A percentile compares a stretch with the other conserved stretches of the same genome.
Conservation (phyloP, 2,329 filamentous ascomycete species). For the Dactylonectria estremocensis region DNA sequence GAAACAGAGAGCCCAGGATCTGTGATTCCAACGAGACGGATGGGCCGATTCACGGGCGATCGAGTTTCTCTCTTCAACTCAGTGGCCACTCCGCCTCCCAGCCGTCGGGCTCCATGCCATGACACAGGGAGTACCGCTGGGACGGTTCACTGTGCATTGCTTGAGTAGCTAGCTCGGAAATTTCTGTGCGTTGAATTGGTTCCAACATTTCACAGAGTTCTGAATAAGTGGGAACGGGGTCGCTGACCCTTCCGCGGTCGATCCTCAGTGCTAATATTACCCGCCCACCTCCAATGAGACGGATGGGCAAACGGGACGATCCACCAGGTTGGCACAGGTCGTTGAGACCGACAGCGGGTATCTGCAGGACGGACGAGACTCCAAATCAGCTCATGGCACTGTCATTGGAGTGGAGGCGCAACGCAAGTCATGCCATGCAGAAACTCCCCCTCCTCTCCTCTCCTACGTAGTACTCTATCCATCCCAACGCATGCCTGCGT, state of each 20-base stretch:
- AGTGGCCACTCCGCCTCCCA: constrained; percentile 11
- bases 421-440: constrained; percentile 46
- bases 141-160: constrained; percentile 41
- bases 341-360: constrained; percentile 43
- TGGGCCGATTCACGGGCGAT: constrained; percentile 25
- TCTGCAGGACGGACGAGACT: constrained; percentile 40
- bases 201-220: constrained; percentile 29
- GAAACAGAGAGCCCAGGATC: constrained; percentile 5
- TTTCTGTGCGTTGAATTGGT: constrained; percentile 27
- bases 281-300: constrained; percentile 41
- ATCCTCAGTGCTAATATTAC: constrained; percentile 38
- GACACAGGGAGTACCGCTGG: constrained; percentile 45
- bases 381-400: constrained; percentile 46
- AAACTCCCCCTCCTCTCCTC: constrained; percentile 5
- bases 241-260: constrained; percentile 27
- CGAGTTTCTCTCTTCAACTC: constrained; percentile 8
- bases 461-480: constrained; percentile 13
- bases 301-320: constrained; percentile 39
- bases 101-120: constrained; percentile 32
- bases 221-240: constrained; percentile 30
- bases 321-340: constrained; percentile 44
- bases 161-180: constrained; percentile 38
- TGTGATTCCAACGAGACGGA: constrained; percentile 20
- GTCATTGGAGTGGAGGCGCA: constrained; percentile 31
- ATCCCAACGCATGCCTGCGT: constrained; percentile 14